These are phyloP conservation scores for Gastrolobium villosum DNA, from an alignment of 306 rosid species.

Conservation along the genomic window DNA sequence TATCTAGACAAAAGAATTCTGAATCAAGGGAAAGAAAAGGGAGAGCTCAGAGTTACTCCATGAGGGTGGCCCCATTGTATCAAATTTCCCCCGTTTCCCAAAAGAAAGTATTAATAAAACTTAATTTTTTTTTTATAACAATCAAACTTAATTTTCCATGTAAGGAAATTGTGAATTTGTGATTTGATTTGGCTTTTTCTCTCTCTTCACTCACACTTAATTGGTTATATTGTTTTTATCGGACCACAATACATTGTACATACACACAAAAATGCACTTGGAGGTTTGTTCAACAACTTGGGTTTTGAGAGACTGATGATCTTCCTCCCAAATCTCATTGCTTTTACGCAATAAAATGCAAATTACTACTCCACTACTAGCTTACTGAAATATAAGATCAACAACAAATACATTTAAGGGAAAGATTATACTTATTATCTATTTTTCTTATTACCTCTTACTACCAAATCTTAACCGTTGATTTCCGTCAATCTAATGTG, in stretches of 20 bases:
- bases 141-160: conserved; percentile 5
- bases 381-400: too few relatives aligned
- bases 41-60: neutral
- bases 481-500: too few relatives aligned
- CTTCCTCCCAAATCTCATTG: conserved; percentile 36
- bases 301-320: neutral
- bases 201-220: conserved; percentile 30
- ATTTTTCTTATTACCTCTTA: too few relatives aligned
- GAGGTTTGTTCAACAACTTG: conserved; percentile 19
- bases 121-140: too few relatives aligned
- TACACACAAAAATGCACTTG: conserved; percentile 12
- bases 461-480: too few relatives aligned
- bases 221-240: conserved; percentile 40
- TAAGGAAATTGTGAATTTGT: conserved; percentile 3
- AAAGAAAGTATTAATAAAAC: neutral
- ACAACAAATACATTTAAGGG: too few relatives aligned
- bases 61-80: neutral
- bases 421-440: too few relatives aligned
- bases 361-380: too few relatives aligned
- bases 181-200: conserved; percentile 1
- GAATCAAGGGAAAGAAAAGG: too few relatives aligned
- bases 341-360: too few relatives aligned
- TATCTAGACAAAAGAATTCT: too few relatives aligned
- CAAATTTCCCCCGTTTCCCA: neutral
- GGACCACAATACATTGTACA: conserved; percentile 39